These are phyloP conservation scores for Camelina hispida DNA, from an alignment of 345 rosid genomes.

Conservation along the genomic window DNA sequence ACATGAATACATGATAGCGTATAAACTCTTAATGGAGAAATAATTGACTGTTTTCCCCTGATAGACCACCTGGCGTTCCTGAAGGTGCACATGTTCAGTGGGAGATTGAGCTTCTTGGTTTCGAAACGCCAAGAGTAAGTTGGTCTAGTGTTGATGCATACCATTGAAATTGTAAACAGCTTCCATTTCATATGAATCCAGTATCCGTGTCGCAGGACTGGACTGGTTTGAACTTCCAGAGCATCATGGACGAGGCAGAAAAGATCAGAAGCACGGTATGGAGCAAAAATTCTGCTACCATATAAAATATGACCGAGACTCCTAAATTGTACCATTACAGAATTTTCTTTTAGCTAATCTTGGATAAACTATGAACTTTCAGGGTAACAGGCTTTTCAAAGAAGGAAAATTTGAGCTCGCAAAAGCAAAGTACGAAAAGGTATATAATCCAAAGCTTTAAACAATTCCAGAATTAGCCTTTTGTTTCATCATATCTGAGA, in stretches of 20 bases:
- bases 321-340: constrained; percentile 2
- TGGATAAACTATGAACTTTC: constrained; percentile 45
- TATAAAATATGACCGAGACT: constrained; percentile 1
- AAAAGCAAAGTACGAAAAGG: constrained; percentile 95
- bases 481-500: constrained; percentile 22
- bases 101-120: constrained; percentile 97
- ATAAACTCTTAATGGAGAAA: background rate
- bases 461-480: constrained; percentile 21
- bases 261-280: constrained; percentile 85
- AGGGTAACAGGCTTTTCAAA: constrained; percentile 96
- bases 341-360: constrained; percentile 24
- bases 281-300: background rate
- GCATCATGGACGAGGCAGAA: constrained; percentile 93
- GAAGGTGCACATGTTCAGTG: constrained; percentile 90
- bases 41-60: constrained; percentile 14
- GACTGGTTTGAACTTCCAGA: constrained; percentile 91
- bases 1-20: constrained; percentile 1
- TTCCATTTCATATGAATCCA: constrained; percentile 9
- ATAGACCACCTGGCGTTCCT: constrained; percentile 83
- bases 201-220: constrained; percentile 71
- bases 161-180: background rate
- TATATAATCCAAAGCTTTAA: constrained; percentile 26
- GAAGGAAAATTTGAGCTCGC: constrained; percentile 97
- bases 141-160: constrained; percentile 11
- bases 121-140: constrained; percentile 91